These are phyloP conservation scores for Corchorus capsularis DNA, from an alignment of 345 rosid genomes.

Conservation along the genomic window DNA sequence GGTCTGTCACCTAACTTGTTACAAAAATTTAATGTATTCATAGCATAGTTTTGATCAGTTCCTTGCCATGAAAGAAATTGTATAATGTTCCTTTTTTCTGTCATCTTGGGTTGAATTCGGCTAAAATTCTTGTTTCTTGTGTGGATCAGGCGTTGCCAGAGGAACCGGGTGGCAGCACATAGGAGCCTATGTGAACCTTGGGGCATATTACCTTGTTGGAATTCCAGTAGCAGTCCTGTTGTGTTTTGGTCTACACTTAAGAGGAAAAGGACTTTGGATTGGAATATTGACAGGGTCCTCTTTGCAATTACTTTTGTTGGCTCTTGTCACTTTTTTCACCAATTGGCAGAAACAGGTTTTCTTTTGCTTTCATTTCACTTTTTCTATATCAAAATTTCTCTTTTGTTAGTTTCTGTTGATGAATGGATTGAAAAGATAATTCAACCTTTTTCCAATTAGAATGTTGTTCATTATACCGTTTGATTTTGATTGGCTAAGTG, in stretches of 20 bases:
- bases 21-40: background rate
- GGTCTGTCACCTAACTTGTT: constrained; percentile 26
- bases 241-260: constrained; percentile 38
- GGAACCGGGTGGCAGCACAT: constrained; percentile 71
- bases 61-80: background rate
- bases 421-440: background rate
- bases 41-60: background rate
- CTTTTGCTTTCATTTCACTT: no score
- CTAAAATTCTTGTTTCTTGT: background rate
- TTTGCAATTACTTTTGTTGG: constrained; percentile 41
- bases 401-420: background rate
- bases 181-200: constrained; percentile 62
- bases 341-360: constrained; percentile 61
- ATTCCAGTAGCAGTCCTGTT: constrained; percentile 45
- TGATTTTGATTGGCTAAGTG: background rate
- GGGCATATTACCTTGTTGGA: constrained; percentile 58
- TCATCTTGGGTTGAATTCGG: background rate
- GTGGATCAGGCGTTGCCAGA: constrained; percentile 53
- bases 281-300: constrained; percentile 47
- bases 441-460: background rate
- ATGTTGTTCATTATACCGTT: background rate
- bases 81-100: background rate
- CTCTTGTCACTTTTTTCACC: constrained; percentile 43
- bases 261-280: constrained; percentile 59
- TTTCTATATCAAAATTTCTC: background rate